Evolutionary conservation across 352 stramenopile genomes (phyloP), one percentile per base, ranked within the genome.

Genomic region (Halophytophthora batemanensis): DNA sequence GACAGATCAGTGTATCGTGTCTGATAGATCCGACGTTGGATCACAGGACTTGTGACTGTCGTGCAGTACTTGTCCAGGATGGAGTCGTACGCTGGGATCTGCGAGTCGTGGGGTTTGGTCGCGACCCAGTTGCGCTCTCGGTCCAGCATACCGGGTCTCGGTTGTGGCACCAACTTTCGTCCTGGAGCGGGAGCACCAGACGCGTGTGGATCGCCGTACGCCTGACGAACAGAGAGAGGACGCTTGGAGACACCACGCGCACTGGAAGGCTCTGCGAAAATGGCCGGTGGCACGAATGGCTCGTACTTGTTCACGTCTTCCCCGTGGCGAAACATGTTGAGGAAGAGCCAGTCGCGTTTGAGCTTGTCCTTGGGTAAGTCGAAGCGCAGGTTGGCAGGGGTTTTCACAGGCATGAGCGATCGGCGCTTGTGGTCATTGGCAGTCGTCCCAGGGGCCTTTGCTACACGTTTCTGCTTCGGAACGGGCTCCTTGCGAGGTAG

Each of bases 51-150:
- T n/a, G 81, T 90, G 12, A 91, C 78, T 0, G 74, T 86, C 11
- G 74, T 79, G 62, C 81, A 90, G 42, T 79, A 84, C 55, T 86
- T 89, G 64, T 91, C 81, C 13, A 91, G 46, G 33, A 91, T 91
- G 21, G 81, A 87, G 48, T 91, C 78, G 33, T 91, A 91, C 11
- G 50, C 6, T 5, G 81, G 78, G 7, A 90, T 82, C 6, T 70
- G 52, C 1, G 75, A 81, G 35, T 87, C 68, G 21, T 66, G 65
- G 1, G 62, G 59, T 0, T 65, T 86, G 15, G 55, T 67, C 2
- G 61, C 58, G 6, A 83, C 71, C 81, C 81, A 91, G 40, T 75
- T 82, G 19, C 53, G 63, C 37, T 91, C 75, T 47, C 67, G 60
- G 19, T 71, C 64, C 2, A 66, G 64, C 3, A 71, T 56, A 13